These are phyloP conservation scores for Fusarium humuli DNA, from an alignment of 2,329 filamentous ascomycete genomes.

Conservation along the genomic window DNA sequence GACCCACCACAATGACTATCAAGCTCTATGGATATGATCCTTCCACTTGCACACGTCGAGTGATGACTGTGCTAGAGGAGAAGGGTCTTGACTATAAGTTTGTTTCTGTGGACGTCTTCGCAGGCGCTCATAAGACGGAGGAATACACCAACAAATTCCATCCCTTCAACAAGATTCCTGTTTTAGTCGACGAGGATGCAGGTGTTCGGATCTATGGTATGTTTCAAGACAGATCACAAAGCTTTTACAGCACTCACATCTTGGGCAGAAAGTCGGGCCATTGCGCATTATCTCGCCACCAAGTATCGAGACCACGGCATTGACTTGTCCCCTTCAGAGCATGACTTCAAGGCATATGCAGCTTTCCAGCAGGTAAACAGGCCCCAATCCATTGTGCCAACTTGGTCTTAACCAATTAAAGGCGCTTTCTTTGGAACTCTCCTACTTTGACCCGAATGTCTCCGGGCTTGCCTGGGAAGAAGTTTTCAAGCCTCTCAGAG, in stretches of 20 bases:
- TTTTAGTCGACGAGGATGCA: neutral
- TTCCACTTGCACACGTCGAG: neutral
- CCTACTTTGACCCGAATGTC: neutral
- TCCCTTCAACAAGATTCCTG: neutral
- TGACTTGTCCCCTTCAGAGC: neutral
- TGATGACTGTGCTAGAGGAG: neutral
- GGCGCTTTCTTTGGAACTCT: neutral
- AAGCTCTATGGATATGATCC: neutral
- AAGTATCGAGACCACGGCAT: neutral
- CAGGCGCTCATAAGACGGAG: neutral
- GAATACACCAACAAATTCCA: neutral
- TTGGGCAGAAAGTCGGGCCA: neutral
- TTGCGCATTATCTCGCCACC: neutral
- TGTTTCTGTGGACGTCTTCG: neutral
- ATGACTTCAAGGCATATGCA: neutral
- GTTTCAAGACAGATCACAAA: accelerated
- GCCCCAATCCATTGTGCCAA: neutral
- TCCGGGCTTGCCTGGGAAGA: neutral
- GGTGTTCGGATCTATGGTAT: neutral
- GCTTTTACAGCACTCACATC: neutral
- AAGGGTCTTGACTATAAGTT: neutral
- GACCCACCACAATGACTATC: neutral
- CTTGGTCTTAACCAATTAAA: neutral
- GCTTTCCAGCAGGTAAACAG: neutral
- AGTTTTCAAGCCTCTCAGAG: neutral